Conservation (phyloP, 2,329 filamentous ascomycete species). For the Colletotrichum tropicale region DNA sequence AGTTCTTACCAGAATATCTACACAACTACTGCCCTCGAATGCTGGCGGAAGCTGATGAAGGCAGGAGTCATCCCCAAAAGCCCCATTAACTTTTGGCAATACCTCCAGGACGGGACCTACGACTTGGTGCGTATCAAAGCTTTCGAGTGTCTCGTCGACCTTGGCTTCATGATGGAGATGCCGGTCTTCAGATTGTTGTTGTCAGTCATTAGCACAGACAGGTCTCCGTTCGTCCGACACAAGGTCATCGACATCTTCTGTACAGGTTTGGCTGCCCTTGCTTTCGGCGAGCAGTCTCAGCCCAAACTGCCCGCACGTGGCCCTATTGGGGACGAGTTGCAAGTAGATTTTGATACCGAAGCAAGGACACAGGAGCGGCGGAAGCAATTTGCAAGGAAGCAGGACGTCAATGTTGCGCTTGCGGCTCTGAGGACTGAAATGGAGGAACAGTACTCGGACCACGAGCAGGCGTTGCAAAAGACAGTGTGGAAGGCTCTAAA, state of each 20-base stretch:
- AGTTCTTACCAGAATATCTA: conserved; percentile 72
- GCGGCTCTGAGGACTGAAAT: conserved; percentile 47
- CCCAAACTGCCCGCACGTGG: conserved; percentile 27
- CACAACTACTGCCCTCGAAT: conserved; percentile 66
- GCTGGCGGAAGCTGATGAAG: conserved; percentile 68
- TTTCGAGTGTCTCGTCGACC: conserved; percentile 66
- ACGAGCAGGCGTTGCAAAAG: conserved; percentile 42
- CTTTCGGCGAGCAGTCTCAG: conserved; percentile 64
- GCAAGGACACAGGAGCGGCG: conserved; percentile 64
- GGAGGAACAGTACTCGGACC: conserved; percentile 43
- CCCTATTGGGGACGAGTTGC: conserved; percentile 32
- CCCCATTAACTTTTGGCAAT: conserved; percentile 64
- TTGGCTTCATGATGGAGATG: conserved; percentile 63
- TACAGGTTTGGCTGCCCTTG: conserved; percentile 65
- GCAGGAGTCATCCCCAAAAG: conserved; percentile 61
- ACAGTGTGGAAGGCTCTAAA: conserved; percentile 49
- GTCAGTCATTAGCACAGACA: conserved; percentile 63
- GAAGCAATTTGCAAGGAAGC: conserved; percentile 67
- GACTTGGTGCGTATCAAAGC: conserved; percentile 70
- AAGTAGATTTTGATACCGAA: conserved; percentile 36
- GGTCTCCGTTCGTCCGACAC: conserved; percentile 66
- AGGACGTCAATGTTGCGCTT: conserved; percentile 63
- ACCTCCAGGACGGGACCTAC: conserved; percentile 67
- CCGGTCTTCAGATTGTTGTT: conserved; percentile 62
- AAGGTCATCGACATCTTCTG: conserved; percentile 64